These are phyloP conservation scores for Eremothecium cymbalariae DNA, from an alignment of 1,139 yeast species.

Conservation along the genomic window DNA sequence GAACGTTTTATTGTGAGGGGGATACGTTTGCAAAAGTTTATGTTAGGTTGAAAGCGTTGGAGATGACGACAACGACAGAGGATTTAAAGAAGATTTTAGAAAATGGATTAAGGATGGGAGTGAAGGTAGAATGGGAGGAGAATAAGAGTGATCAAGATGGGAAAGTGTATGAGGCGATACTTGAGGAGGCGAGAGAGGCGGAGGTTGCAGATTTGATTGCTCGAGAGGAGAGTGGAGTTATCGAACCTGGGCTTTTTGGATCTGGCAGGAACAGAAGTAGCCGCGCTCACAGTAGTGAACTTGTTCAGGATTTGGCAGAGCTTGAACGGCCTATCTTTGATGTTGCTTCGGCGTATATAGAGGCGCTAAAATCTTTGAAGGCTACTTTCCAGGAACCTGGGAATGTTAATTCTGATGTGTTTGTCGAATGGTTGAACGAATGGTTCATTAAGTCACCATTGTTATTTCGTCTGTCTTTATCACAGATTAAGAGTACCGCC, in stretches of 20 bases:
- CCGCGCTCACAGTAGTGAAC: too few relatives aligned
- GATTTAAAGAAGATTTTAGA: slow-evolving; percentile 3
- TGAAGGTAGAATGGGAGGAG: neutral
- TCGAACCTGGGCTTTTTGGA: neutral
- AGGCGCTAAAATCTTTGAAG: neutral
- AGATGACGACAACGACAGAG: slow-evolving; percentile 4
- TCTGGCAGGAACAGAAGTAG: neutral
- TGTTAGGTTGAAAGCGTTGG: slow-evolving; percentile 5
- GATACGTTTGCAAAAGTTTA: slow-evolving; percentile 1
- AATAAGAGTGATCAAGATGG: neutral
- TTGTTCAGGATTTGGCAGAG: too few relatives aligned
- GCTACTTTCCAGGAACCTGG: slow-evolving; percentile 4
- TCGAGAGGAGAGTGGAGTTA: neutral
- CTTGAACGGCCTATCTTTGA: slow-evolving; percentile 3
- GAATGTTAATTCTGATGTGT: slow-evolving; percentile 1
- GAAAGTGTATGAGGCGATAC: slow-evolving; percentile 1
- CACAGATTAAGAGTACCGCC: neutral
- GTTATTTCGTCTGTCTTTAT: slow-evolving; percentile 2
- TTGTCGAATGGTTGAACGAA: slow-evolving; percentile 1
- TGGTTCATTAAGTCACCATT: slow-evolving; percentile 4
- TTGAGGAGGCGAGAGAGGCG: slow-evolving; percentile 1
- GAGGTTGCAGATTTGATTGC: slow-evolving; percentile 2
- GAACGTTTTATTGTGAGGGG: slow-evolving; percentile 5
- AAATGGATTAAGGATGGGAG: neutral
- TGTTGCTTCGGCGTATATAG: slow-evolving; percentile 1